Percentiles rank a stretch among this genome's conserved stretches.
phyloP scores from a whole-genome alignment of 2,329 filamentous ascomycete genomes.

The Arachnomyces sp. region DNA sequence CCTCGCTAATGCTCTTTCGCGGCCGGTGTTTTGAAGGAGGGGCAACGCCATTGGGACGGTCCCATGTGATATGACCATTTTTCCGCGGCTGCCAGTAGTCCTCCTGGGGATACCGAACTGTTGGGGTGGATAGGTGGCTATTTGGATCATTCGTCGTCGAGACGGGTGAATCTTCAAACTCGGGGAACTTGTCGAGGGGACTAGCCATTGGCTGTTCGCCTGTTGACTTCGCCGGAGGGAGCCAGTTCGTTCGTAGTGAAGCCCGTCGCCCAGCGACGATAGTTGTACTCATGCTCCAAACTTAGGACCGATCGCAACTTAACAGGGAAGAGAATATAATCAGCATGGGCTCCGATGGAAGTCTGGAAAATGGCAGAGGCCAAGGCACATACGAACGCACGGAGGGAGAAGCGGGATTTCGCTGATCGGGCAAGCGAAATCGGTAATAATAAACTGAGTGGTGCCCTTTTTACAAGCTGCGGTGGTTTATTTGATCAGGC shows the following conservation, averaged over 20 bases:
- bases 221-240: slow-evolving; percentile 22
- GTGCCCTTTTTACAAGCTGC: too few relatives aligned
- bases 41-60: slow-evolving; percentile 29
- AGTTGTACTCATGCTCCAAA: slow-evolving; percentile 35
- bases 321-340: too few relatives aligned
- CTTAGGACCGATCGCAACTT: slow-evolving; percentile 5
- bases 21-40: slow-evolving; percentile 50
- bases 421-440: too few relatives aligned
- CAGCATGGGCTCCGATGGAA: too few relatives aligned
- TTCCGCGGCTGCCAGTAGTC: slow-evolving; percentile 58
- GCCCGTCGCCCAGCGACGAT: slow-evolving; percentile 33
- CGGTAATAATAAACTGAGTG: too few relatives aligned
- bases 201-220: slow-evolving; percentile 25
- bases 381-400: too few relatives aligned
- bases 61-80: slow-evolving; percentile 42
- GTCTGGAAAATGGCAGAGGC: too few relatives aligned
- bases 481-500: too few relatives aligned
- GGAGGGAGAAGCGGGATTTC: too few relatives aligned
- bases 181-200: slow-evolving; percentile 37
- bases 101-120: slow-evolving; percentile 25
- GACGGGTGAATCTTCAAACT: slow-evolving; percentile 13
- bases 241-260: slow-evolving; percentile 29
- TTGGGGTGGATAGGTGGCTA: slow-evolving; percentile 17
- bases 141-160: slow-evolving; percentile 30
- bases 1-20: slow-evolving; percentile 83